These are phyloP conservation scores for Podila minutissima DNA, from an alignment of 192 early-diverging fungal species.

Conservation along the genomic window DNA sequence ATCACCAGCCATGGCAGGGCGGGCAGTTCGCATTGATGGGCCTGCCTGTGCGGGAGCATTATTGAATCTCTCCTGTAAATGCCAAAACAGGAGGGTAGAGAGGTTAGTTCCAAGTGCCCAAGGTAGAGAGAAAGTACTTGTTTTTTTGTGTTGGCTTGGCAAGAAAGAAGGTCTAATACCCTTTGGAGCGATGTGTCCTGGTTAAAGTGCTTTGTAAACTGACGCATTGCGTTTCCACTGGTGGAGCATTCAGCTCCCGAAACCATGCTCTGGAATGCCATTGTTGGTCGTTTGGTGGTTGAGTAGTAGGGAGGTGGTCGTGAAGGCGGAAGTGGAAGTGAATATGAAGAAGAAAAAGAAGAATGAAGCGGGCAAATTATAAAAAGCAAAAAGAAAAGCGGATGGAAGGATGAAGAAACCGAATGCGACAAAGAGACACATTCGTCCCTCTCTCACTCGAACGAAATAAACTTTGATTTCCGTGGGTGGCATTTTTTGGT, in stretches of 20 bases:
- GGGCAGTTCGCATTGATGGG: slow-evolving; percentile 30
- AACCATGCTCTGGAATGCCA: slow-evolving; percentile 51
- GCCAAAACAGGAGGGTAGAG: neutral
- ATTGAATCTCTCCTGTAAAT: slow-evolving; percentile 18
- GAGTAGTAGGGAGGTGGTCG: neutral
- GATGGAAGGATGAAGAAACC: too few relatives aligned
- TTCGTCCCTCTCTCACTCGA: too few relatives aligned
- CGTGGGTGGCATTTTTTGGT: too few relatives aligned
- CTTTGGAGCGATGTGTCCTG: slow-evolving; percentile 81
- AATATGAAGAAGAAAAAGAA: neutral
- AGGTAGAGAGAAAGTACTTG: neutral
- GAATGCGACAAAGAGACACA: too few relatives aligned
- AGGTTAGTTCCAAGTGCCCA: neutral
- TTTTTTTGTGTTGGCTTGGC: neutral
- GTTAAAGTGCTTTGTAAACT: slow-evolving; percentile 85
- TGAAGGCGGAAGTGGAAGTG: neutral
- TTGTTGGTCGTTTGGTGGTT: neutral
- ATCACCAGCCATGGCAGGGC: slow-evolving; percentile 29
- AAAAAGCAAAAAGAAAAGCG: too few relatives aligned
- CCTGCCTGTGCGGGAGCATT: slow-evolving; percentile 18
- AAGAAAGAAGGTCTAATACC: slow-evolving; percentile 51
- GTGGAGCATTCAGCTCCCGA: slow-evolving; percentile 77
- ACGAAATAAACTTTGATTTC: too few relatives aligned
- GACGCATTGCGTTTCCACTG: slow-evolving; percentile 76
- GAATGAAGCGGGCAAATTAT: slow-evolving; percentile 12